phyloP scores from a whole-genome alignment of 495 filamentous ascomycete genomes.

The Xylaria castorea region DNA sequence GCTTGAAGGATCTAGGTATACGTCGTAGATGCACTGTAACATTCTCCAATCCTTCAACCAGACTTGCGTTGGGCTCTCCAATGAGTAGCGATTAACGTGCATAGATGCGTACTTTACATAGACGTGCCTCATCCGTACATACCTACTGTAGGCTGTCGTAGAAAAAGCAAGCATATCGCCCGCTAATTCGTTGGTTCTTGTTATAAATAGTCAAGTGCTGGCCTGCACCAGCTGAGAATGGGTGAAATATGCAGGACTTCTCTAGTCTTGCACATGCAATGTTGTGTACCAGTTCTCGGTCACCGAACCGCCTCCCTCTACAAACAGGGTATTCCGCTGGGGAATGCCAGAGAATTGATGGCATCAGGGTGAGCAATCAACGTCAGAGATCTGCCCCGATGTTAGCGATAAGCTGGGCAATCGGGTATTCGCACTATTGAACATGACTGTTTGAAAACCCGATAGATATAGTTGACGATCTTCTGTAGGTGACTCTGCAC shows the following conservation, averaged over 20 bases:
- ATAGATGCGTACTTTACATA: not conserved
- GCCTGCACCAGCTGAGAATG: not conserved
- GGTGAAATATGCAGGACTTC: not conserved
- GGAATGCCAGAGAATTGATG: not conserved
- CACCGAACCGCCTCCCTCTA: not conserved
- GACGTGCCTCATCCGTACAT: not conserved
- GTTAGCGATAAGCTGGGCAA: not conserved
- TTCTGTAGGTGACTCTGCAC: not conserved
- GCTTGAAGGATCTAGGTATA: not conserved
- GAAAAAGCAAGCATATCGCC: not conserved
- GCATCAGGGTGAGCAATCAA: not conserved
- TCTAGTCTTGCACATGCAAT: not conserved
- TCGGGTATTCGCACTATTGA: not conserved
- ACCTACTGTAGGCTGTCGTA: not conserved
- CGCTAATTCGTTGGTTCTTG: not conserved
- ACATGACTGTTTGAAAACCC: not conserved
- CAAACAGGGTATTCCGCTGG: not conserved
- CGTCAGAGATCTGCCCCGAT: not conserved
- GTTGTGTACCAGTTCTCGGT: not conserved
- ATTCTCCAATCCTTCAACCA: not conserved
- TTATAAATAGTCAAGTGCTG: not conserved
- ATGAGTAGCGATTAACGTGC: not conserved
- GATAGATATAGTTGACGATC: not conserved
- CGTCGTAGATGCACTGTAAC: not conserved
- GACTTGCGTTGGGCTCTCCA: not conserved